Conservation (phyloP, 345 rosid species). For the Acer yangbiense region DNA sequence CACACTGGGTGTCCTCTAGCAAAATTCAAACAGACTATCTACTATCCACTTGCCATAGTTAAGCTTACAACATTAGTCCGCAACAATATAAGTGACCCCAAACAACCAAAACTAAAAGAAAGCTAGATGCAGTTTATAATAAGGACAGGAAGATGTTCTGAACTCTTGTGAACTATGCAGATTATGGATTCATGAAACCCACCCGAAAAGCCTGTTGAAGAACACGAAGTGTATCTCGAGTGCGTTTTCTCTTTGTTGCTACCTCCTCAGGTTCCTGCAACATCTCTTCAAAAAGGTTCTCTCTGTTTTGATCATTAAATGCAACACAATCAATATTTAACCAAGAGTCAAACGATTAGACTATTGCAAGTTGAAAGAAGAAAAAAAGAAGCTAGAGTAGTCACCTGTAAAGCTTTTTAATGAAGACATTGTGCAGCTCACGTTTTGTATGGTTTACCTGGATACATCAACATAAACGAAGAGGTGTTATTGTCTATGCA, state of each 20-base stretch:
- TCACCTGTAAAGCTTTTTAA: slow-evolving; percentile 96
- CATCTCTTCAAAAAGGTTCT: slow-evolving; percentile 97
- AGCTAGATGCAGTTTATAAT: not conserved
- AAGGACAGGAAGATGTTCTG: not conserved
- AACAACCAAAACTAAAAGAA: not conserved
- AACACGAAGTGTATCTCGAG: slow-evolving; percentile 77
- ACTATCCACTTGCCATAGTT: not conserved
- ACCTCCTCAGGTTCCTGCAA: slow-evolving; percentile 96
- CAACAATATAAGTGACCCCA: not conserved
- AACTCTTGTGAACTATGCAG: not conserved
- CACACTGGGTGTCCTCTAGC: not conserved
- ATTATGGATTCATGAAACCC: slow-evolving; percentile 27
- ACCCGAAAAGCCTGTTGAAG: slow-evolving; percentile 97
- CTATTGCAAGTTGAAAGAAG: not conserved
- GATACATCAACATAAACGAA: slow-evolving; percentile 23
- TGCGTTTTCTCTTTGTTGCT: slow-evolving; percentile 80
- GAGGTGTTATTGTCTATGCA: not conserved
- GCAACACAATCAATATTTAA: slow-evolving; percentile 10
- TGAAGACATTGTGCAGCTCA: slow-evolving; percentile 92
- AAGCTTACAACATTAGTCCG: not conserved
- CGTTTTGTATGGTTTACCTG: slow-evolving; percentile 98
- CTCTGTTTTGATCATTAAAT: slow-evolving; percentile 52
- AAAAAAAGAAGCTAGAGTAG: not conserved
- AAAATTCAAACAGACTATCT: not conserved
- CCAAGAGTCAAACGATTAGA: not conserved